Evolutionary conservation across 139 green algal species (phyloP).

Genomic region (Haematococcus sp.): DNA sequence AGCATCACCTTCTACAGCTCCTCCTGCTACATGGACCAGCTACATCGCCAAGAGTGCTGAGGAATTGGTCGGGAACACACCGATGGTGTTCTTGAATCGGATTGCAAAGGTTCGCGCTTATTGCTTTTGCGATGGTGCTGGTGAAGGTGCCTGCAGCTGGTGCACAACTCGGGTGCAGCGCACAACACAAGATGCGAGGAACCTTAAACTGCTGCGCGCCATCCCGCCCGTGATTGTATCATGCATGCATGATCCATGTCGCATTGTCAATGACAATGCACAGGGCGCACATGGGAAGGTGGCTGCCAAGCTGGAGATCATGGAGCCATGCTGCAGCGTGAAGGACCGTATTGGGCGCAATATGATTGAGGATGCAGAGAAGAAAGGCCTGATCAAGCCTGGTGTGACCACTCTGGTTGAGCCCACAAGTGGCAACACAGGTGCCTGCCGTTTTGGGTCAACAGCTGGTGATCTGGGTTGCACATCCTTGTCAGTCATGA

Average conservation of each 20-base stretch:
- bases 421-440: conserved; percentile 81
- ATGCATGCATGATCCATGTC: conserved; percentile 47
- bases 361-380: conserved; percentile 93
- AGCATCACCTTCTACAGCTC: too few species aligned
- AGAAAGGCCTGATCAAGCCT: conserved; percentile 79
- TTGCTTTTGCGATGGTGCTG: too few species aligned
- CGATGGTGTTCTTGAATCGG: conserved; percentile 88
- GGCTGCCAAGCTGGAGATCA: conserved; percentile 82
- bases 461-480: too few species aligned
- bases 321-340: conserved; percentile 84
- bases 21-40: too few species aligned
- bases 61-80: conserved; percentile 78
- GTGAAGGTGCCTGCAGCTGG: conserved; percentile 79
- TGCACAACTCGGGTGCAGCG: conserved; percentile 18
- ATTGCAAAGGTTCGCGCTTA: conserved; percentile 54
- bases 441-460: background rate
- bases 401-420: conserved; percentile 93
- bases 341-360: conserved; percentile 89
- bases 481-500: too few species aligned
- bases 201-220: too few species aligned
- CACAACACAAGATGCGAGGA: too few species aligned
- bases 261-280: too few species aligned
- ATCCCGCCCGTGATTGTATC: conserved; percentile 21
- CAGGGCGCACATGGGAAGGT: conserved; percentile 52
- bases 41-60: background rate